A percentile compares a stretch with the other conserved stretches of the same genome.
Evolutionary conservation across 371 early-diverging fungal species (phyloP).

Genomic region (Mucor circinelloides): DNA sequence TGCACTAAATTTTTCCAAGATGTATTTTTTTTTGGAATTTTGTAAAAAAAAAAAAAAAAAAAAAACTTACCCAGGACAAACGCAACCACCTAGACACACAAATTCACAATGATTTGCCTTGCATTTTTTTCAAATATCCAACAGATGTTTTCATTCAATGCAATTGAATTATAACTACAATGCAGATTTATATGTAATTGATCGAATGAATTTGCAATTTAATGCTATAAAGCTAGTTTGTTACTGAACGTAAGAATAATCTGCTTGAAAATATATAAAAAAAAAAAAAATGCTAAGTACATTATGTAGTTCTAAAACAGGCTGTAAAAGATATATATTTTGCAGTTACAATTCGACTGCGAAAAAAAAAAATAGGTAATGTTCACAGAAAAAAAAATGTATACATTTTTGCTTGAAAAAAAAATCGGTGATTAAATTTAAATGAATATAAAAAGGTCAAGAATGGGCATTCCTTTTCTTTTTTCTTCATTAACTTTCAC

Average conservation of each 20-base stretch:
- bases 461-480: neutral
- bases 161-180: neutral
- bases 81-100: neutral
- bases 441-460: constrained; percentile 6
- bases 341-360: neutral
- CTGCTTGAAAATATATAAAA: no score
- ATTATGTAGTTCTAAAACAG: neutral
- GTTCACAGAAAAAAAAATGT: neutral
- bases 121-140: neutral
- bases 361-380: neutral
- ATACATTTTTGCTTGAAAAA: neutral
- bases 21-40: neutral
- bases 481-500: constrained; percentile 18
- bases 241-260: no score
- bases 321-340: neutral
- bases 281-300: neutral
- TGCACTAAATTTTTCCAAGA: neutral
- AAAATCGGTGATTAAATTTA: constrained; percentile 10
- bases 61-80: neutral
- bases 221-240: neutral
- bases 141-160: neutral
- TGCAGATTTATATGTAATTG: neutral
- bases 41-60: neutral
- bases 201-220: neutral
- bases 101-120: neutral